Base-by-base conservation (phyloP, 441 rosid genomes). In the Pelargonium australe region DNA sequence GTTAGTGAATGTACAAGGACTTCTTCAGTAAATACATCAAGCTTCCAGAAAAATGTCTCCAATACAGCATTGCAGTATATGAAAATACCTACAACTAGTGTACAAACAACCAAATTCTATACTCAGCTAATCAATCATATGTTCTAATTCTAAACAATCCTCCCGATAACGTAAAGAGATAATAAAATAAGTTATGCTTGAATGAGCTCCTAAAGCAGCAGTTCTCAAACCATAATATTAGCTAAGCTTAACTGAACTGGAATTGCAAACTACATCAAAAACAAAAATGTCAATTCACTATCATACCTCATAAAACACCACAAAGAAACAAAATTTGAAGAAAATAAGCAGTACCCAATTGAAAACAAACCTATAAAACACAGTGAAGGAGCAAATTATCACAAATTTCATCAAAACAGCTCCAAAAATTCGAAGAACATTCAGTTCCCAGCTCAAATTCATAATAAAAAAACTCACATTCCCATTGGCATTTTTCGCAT, bases 381-480 rank as follows among this genome's bases (percentile, higher is more conserved):
- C 10, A 65, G 43, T 1, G 0, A 19, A 2, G 2, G 10, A 7
- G 0, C 7, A 62, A 23, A 0, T 13, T 0, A 25, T 47, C 63
- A 62, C 20, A 25, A 10, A 53, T 8, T 20, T 40, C 43, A 40
- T 40, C 40, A 4, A 34, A 34, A 34, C 40, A 34, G 7, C 23
- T 20, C 23, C 23, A 20, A 20, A 20, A 20, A 20, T 20, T 20
- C 23, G 23, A 20, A 20, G 23, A 20, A 20, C 23, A 20, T 20
- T 20, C 40, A 34, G 1, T 34, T 34, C 5, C 60, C 45, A 40
- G 65, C 1, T 9, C 65, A 69, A 64, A 65, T n/a, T 10, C 66
- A 43, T 40, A n/a, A 2, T 17, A 49, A 20, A 40, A n/a, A 55
- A 62, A 77, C 99, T 89, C 85, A 95, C 99, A 76, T 92, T 95